Evolutionary conservation across 2,329 filamentous ascomycete species (phyloP), one percentile per base, ranked within the genome.

Genomic region (Fusarium foetens): DNA sequence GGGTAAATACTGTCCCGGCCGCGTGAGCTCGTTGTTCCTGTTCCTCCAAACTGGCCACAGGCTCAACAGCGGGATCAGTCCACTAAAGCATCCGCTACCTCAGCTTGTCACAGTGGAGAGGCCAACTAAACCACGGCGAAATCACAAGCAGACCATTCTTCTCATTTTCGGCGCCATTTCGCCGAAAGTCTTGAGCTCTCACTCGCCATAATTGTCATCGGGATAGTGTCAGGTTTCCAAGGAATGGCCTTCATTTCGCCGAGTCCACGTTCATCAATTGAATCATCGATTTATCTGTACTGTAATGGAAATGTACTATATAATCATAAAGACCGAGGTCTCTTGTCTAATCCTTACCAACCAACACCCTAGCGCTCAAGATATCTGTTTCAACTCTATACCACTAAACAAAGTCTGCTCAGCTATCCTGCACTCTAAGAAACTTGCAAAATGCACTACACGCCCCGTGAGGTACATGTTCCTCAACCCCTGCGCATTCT

Each of bases 241-340:
- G 4, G 10, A 25, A 25, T 43, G 10, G 5, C 7, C 3, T 25
- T 25, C 6, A 13, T 8, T 13, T 13, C 23, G 11, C n/a, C n/a
- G 41, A 25, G 10, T 12, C n/a, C n/a, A 8, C n/a, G 11, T 4
- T 17, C 9, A 11, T 23, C 3, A 17, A 42, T 3, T 42, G 2
- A 17, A 23, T 17, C 4, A 11, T 7, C 4, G 6, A 23, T 27
- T 17, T 11, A 16, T 11, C 1, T 23, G 0, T 17, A 42, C 1
- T 8, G 10, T 23, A 17, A 17, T 42, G 4, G 4, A 23, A 23
- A 11, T 5, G 0, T 0, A 8, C 9, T 17, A 42, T 17, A 5
- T 17, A 23, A 17, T 11, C 5, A 17, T 12, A 4, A 23, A 23
- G 41, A 17, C n/a, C n/a, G 16, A 14, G 41, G 2, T 42, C 9